Conservation (phyloP, 805 yeast genomes). For the Pichia nanzhaoensis region DNA sequence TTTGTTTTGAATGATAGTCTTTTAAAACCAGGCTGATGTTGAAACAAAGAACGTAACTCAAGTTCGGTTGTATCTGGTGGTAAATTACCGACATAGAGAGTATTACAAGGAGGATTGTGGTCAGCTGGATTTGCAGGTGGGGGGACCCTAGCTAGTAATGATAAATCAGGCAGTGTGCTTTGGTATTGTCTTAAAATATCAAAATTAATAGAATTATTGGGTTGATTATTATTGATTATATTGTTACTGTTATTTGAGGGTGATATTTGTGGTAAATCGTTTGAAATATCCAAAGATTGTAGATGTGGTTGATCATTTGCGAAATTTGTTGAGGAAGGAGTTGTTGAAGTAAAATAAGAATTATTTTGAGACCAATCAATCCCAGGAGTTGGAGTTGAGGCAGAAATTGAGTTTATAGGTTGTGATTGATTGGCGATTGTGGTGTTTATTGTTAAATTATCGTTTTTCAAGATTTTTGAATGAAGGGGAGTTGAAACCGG, state of each 20-base stretch:
- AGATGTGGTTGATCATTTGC: neutral
- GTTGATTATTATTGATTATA: too few species aligned
- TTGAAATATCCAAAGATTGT: neutral
- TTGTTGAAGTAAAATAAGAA: slow-evolving; percentile 9
- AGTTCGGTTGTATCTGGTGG: slow-evolving; percentile 97
- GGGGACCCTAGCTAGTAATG: slow-evolving; percentile 71
- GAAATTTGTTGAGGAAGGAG: slow-evolving; percentile 1
- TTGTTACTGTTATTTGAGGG: too few species aligned
- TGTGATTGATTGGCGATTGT: too few species aligned
- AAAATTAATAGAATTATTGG: too few species aligned
- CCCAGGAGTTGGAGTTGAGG: slow-evolving; percentile 5
- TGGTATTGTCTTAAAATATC: slow-evolving; percentile 1
- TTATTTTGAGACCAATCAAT: slow-evolving; percentile 14
- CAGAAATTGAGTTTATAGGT: neutral
- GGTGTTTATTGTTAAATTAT: slow-evolving; percentile 6
- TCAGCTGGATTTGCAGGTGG: slow-evolving; percentile 98
- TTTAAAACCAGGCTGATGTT: slow-evolving; percentile 88
- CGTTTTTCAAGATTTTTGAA: slow-evolving; percentile 11
- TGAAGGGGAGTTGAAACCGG: slow-evolving; percentile 11
- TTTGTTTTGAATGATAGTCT: slow-evolving; percentile 88
- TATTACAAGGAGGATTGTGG: slow-evolving; percentile 98
- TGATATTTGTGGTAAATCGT: too few species aligned
- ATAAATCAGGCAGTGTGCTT: slow-evolving; percentile 46
- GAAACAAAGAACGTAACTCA: slow-evolving; percentile 79
- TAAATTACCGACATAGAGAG: slow-evolving; percentile 91